These are phyloP conservation scores for Fusarium scirpi DNA, from an alignment of 2,329 filamentous ascomycete genomes.

Conservation along the genomic window DNA sequence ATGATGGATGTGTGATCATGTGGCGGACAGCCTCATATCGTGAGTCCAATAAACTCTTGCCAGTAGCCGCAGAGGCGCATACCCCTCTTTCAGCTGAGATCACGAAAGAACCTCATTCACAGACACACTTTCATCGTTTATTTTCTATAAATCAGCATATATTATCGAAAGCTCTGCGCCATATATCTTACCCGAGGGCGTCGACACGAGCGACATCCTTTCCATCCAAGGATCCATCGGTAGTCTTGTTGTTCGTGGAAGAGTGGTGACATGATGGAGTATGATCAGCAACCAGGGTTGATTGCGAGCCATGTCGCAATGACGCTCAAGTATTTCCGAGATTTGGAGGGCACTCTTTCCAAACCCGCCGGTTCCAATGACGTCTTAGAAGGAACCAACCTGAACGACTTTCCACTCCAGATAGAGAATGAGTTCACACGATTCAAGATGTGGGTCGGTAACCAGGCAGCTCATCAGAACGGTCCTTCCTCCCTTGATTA, in stretches of 20 bases:
- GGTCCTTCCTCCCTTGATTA: constrained; percentile 34
- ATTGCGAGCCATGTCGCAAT: constrained; percentile 14
- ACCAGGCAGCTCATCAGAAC: constrained; percentile 31
- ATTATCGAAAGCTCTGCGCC: fast-evolving
- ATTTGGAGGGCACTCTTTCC: background rate
- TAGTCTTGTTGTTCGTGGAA: background rate
- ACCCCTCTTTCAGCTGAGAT: constrained; percentile 13
- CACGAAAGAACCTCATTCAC: fast-evolving
- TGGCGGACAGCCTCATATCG: constrained; percentile 1
- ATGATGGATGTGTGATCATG: background rate
- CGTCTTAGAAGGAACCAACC: fast-evolving
- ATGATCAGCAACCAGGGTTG: background rate
- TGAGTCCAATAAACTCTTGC: background rate
- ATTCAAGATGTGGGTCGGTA: constrained; percentile 42
- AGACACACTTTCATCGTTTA: fast-evolving
- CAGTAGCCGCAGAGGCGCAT: background rate
- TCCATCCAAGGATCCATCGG: fast-evolving
- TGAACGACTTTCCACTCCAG: fast-evolving
- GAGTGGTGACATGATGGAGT: background rate
- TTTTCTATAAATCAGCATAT: background rate
- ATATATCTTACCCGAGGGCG: too few relatives aligned
- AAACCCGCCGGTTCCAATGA: fast-evolving
- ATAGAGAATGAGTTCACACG: constrained; percentile 4
- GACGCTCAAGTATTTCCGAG: background rate
- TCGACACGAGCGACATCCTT: too few relatives aligned